Base-by-base conservation (phyloP, 495 filamentous ascomycete genomes). In the Annulohypoxylon moriforme region DNA sequence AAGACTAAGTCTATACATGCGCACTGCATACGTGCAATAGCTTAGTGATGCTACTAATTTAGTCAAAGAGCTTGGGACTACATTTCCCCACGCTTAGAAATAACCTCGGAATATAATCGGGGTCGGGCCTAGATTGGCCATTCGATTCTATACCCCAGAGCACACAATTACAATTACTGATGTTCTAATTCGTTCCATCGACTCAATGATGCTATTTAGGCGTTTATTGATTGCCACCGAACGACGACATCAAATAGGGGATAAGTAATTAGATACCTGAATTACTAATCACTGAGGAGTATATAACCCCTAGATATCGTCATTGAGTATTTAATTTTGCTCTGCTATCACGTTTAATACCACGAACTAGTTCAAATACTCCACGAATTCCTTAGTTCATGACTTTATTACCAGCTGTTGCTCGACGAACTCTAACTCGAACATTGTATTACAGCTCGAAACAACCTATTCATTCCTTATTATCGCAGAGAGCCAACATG, bases 401-500 rank as follows among this genome's bases (percentile, higher is more conserved):
- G 71, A 58, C 60, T 7, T 67, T 60, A 36, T 4, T 66, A 44
- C 52, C 40, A 38, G 65, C 40, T 16, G 11, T 44, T 40, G 52
- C 65, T n/a, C 65, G 60, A 61, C 65, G 56, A 49, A 65, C 60
- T 40, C 29, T 69, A 7, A 73, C 65, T 58, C 60, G 34, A 38
- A 40, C 24, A 16, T 25, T 62, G 13, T 65, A 38, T 11, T 34
- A 40, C 3, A 73, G 50, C 16, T 24, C 60, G 1, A 66, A 36
- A 33, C 1, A 42, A 14, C 18, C 60, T 5, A 7, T 22, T 11
- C 20, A 34, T 20, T 52, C 68, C 4, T 40, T 44, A 27, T 8
- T 68, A 24, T 14, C 46, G 16, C 68, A 62, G 34, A 44, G 6
- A 59, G 60, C 36, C 69, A 78, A 58, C 27, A 78, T 77, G 73